A percentile compares a stretch with the other conserved stretches of the same genome.
Conservation (phyloP, 1,284 basidiomycete genomes). For the Phaffia rhodozyma region DNA sequence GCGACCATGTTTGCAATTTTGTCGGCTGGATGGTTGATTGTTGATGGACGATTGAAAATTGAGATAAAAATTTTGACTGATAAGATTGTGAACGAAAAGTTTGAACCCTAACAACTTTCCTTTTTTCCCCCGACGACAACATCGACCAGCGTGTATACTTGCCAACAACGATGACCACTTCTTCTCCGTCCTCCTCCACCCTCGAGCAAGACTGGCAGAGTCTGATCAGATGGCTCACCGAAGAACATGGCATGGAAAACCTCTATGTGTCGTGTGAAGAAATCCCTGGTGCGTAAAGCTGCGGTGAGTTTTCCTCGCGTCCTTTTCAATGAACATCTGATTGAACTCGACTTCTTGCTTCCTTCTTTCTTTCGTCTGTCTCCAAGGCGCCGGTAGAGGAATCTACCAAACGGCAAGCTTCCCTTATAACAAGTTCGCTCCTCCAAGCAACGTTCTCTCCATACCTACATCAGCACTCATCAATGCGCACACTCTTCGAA, state of each 20-base stretch:
- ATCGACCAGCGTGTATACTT: too few species aligned
- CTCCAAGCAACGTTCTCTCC: constrained; percentile 6
- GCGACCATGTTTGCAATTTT: background rate
- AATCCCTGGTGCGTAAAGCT: constrained; percentile 7
- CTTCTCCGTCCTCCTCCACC: too few species aligned
- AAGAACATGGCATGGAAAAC: constrained; percentile 9
- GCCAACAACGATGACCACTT: too few species aligned
- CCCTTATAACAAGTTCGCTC: constrained; percentile 7
- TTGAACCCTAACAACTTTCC: too few species aligned
- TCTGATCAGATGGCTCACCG: constrained; percentile 7
- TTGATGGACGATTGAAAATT: too few species aligned
- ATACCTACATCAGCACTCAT: constrained; percentile 15
- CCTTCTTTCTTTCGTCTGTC: background rate
- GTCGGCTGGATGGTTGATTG: too few species aligned
- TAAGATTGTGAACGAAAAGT: too few species aligned
- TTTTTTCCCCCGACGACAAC: too few species aligned
- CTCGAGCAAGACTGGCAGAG: background rate
- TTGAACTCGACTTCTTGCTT: background rate
- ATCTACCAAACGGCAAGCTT: background rate
- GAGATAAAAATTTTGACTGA: too few species aligned
- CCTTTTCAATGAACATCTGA: background rate
- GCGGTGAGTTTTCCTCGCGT: background rate
- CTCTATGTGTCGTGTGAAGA: background rate
- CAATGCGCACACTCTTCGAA: constrained; percentile 11
- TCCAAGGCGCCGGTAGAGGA: constrained; percentile 15